Evolutionary conservation across 2,329 filamentous ascomycete species (phyloP), one percentile per base, ranked within the genome.

Genomic region (Pezicula rhizophila): DNA sequence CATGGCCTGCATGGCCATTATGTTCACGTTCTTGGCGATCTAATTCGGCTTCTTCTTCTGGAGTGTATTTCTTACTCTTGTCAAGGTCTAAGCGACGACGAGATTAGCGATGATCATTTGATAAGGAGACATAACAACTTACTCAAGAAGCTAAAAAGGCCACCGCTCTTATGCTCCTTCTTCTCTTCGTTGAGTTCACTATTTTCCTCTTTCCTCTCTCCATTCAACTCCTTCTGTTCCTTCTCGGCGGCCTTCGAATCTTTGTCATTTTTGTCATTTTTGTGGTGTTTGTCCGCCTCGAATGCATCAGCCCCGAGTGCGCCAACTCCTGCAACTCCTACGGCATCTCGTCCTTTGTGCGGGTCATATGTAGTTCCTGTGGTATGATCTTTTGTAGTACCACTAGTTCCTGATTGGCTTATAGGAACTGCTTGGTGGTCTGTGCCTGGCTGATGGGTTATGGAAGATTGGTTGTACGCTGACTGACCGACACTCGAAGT

Each of bases 1-100:
- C 48, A n/a, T 52, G 50, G 4, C 51, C 59, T 41, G 46, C 48
- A 28, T 59, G 48, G 34, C 51, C 34, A 25, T 60, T 52, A 5
- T 61, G 56, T 31, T 60, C 55, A 11, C 51, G 50, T 43, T 58
- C 56, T 52, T 57, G 54, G 18, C 56, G 56, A 15, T 52, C 56
- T n/a, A 60, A 59, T 14, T 59, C 58, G 5, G 48, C 54, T 31
- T 60, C 57, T 43, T 60, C 57, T 31, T 59, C 57, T 23, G 47
- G 46, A 8, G 55, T 53, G 38, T 60, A 59, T 40, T 57, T 59
- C 48, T 58, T 60, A 33, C 45, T 57, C 50, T 61, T 61, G 42
- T 61, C 57, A 5, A 55, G 59, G 39, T 61, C 57, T 60, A 28
- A n/a, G 4, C 42, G 33, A 33, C n/a, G 49, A 42, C 48, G 54